Evolutionary conservation across 768 basidiomycete species (phyloP).

Genomic region (Pseudohyphozyma bogoriensis): DNA sequence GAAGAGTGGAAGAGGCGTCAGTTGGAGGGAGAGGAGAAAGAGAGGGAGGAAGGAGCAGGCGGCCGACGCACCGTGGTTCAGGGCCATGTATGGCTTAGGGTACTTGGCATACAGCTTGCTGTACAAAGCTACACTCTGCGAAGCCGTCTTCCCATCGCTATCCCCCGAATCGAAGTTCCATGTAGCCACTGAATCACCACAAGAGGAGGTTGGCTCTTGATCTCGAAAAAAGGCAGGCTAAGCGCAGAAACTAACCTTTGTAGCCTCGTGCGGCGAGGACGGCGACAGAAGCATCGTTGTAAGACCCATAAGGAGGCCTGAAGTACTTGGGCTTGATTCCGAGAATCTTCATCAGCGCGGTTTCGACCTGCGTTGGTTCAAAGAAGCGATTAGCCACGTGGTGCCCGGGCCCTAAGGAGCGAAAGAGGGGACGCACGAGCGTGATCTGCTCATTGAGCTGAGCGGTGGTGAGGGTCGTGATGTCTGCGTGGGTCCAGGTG

Average conservation of each 20-base stretch:
- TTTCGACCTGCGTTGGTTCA: conserved; percentile 14
- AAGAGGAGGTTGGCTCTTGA: no score
- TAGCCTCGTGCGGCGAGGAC: conserved; percentile 27
- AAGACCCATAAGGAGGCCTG: conserved; percentile 27
- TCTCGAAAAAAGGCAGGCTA: no score
- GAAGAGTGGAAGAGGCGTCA: background rate
- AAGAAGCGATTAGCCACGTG: background rate
- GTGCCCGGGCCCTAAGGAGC: no score
- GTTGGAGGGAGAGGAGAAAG: background rate
- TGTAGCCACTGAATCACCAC: conserved; percentile 8
- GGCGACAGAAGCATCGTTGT: conserved; percentile 3
- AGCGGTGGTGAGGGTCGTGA: conserved; percentile 13
- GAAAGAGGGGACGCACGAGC: background rate
- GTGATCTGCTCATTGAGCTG: conserved; percentile 28
- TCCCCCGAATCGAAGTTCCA: conserved; percentile 31
- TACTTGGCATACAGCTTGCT: conserved; percentile 14
- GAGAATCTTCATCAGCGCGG: conserved; percentile 31
- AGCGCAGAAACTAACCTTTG: conserved; percentile 17
- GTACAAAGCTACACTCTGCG: conserved; percentile 19
- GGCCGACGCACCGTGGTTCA: conserved; percentile 30
- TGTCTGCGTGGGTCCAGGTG: conserved; percentile 21
- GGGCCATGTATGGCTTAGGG: conserved; percentile 22
- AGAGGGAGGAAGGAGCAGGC: background rate
- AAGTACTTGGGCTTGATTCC: conserved; percentile 30
- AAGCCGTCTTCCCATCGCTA: conserved; percentile 4